These are phyloP conservation scores for Tulasnella sp. DNA, from an alignment of 768 basidiomycete genomes.

Conservation along the genomic window DNA sequence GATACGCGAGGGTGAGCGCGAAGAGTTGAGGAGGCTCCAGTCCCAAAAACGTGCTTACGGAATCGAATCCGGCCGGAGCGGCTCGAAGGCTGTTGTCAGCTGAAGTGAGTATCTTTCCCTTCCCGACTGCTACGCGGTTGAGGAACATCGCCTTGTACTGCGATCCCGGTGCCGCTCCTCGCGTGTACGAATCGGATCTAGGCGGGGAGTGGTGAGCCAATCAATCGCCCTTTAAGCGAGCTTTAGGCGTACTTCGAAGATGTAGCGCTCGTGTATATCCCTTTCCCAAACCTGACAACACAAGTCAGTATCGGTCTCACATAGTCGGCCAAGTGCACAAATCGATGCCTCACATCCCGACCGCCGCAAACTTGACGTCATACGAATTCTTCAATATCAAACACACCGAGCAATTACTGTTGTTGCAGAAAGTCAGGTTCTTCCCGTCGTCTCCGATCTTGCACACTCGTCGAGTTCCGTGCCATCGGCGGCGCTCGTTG, in stretches of 20 bases:
- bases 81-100: constrained; percentile 1
- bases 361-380: constrained; percentile 23
- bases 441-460: constrained; percentile 19
- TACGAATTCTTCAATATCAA: constrained; percentile 22
- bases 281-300: constrained; percentile 22
- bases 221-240: background rate
- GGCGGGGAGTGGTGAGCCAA: background rate
- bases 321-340: background rate
- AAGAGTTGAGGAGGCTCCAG: too few relatives aligned
- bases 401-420: background rate
- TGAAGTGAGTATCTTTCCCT: constrained; percentile 21
- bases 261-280: constrained; percentile 24
- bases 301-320: too few relatives aligned
- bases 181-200: constrained; percentile 19
- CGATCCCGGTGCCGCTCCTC: constrained; percentile 15
- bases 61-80: constrained; percentile 13
- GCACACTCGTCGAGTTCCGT: constrained; percentile 19
- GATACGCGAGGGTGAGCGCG: too few relatives aligned
- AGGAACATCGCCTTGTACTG: constrained; percentile 25
- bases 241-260: constrained; percentile 16
- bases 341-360: constrained; percentile 9
- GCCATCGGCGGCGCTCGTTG: constrained; percentile 26
- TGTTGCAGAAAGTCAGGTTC: constrained; percentile 10
- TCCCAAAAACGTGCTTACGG: too few relatives aligned
- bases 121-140: constrained; percentile 22